Conservation (phyloP, 768 basidiomycete genomes). For the Termitomyces sp. region DNA sequence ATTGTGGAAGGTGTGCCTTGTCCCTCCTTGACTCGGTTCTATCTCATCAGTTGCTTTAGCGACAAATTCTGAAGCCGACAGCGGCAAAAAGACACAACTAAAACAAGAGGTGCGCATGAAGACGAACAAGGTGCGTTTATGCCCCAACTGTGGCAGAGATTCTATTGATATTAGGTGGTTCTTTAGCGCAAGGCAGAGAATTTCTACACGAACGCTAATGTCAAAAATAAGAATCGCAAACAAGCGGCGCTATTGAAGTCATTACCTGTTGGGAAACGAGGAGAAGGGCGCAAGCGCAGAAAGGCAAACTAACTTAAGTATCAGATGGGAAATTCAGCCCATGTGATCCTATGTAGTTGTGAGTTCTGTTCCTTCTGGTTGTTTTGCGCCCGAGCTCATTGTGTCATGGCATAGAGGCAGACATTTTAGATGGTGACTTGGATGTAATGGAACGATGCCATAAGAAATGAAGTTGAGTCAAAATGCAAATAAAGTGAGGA, state of each 20-base stretch:
- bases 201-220: constrained; percentile 81
- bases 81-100: constrained; percentile 7
- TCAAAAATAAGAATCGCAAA: constrained; percentile 80
- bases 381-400: neutral
- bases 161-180: constrained; percentile 4
- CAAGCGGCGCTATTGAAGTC: constrained; percentile 59
- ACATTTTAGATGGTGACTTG: neutral
- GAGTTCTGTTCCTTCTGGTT: neutral
- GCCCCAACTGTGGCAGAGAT: neutral
- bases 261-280: constrained; percentile 47
- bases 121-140: constrained; percentile 73
- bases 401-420: neutral
- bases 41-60: constrained; percentile 3
- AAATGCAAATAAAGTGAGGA: neutral
- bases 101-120: constrained; percentile 80
- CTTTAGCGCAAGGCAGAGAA: constrained; percentile 82
- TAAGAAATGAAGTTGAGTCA: constrained; percentile 5
- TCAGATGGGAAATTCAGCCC: constrained; percentile 8
- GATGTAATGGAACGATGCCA: constrained; percentile 1
- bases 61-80: constrained; percentile 7
- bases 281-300: constrained; percentile 33
- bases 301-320: constrained; percentile 14
- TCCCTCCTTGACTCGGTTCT: constrained; percentile 10
- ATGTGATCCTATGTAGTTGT: constrained; percentile 4
- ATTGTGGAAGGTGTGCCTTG: constrained; percentile 21